phyloP scores from a whole-genome alignment of 2,329 filamentous ascomycete species.

The Colletotrichum sp. region DNA sequence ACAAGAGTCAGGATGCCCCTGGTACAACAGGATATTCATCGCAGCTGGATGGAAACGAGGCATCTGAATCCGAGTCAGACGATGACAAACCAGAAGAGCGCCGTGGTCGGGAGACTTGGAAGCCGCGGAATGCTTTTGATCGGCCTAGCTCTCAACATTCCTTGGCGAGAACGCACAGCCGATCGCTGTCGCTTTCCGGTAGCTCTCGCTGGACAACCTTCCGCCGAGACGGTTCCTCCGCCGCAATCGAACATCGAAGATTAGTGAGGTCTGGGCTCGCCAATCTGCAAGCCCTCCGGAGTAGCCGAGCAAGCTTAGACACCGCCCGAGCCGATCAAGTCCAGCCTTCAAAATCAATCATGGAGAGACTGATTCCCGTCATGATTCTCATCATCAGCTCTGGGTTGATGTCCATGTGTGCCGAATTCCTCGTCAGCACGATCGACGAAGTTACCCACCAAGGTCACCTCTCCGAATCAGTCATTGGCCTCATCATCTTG shows the following conservation, averaged over 20 bases:
- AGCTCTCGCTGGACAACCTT: slow-evolving; percentile 24
- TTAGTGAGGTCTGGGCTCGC: slow-evolving; percentile 25
- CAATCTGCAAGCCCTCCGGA: slow-evolving; percentile 20
- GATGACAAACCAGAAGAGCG: neutral
- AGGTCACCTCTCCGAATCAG: slow-evolving; percentile 56
- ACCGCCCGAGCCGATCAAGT: rapidly evolving
- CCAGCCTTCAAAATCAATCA: neutral
- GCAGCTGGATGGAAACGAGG: too few relatives aligned
- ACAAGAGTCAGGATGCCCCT: neutral
- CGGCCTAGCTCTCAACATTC: slow-evolving; percentile 25
- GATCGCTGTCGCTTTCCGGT: slow-evolving; percentile 31
- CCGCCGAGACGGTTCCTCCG: slow-evolving; percentile 25
- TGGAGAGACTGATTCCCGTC: slow-evolving; percentile 44
- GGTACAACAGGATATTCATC: neutral
- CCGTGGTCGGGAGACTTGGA: neutral
- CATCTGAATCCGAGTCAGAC: neutral
- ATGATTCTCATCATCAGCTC: slow-evolving; percentile 59
- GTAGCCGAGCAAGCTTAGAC: neutral
- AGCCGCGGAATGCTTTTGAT: neutral
- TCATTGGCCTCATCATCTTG: slow-evolving; percentile 66
- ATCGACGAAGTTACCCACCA: slow-evolving; percentile 61
- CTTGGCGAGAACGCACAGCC: slow-evolving; percentile 22
- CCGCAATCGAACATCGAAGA: slow-evolving; percentile 8
- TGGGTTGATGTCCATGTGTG: slow-evolving; percentile 61
- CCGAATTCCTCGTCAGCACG: slow-evolving; percentile 65